Evolutionary conservation across 179 eudicot genomes (phyloP).

Genomic region (Gypsophila paniculata): DNA sequence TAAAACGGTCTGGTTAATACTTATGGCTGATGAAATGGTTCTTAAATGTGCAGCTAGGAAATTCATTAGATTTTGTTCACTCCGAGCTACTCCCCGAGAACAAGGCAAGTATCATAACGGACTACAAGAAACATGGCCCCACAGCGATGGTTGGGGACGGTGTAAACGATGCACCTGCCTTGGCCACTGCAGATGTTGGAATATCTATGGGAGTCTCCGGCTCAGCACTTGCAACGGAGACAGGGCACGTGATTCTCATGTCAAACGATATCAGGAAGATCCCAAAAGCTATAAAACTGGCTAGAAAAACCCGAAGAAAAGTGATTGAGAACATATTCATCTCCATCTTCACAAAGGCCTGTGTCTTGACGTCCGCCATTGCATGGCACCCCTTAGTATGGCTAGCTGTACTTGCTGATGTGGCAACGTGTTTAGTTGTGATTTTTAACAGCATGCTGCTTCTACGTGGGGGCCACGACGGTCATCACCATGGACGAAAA

Average conservation of each 20-base stretch:
- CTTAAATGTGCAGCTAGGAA: slow-evolving; percentile 44
- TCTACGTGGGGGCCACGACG: slow-evolving; percentile 32
- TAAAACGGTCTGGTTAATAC: not conserved
- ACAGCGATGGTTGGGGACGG: slow-evolving; percentile 99
- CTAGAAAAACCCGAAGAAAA: slow-evolving; percentile 50
- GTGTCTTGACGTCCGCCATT: slow-evolving; percentile 57
- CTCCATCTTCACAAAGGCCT: slow-evolving; percentile 54
- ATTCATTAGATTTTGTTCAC: slow-evolving; percentile 55
- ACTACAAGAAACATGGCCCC: slow-evolving; percentile 46
- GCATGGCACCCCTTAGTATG: slow-evolving; percentile 79
- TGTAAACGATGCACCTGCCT: slow-evolving; percentile 83
- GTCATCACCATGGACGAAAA: slow-evolving; percentile 21
- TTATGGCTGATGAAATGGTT: slow-evolving; percentile 1
- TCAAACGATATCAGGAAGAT: slow-evolving; percentile 75
- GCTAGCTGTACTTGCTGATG: slow-evolving; percentile 88
- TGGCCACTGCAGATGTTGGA: slow-evolving; percentile 82
- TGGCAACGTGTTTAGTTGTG: slow-evolving; percentile 63
- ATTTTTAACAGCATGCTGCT: slow-evolving; percentile 84
- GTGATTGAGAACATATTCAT: slow-evolving; percentile 60
- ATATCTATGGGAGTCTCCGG: slow-evolving; percentile 98
- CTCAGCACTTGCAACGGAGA: slow-evolving; percentile 82
- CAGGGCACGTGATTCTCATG: slow-evolving; percentile 84
- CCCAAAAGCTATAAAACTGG: slow-evolving; percentile 53
- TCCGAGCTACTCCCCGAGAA: slow-evolving; percentile 81
- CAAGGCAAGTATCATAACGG: slow-evolving; percentile 64